A percentile compares a stretch with the other conserved stretches of the same genome.
These are phyloP conservation scores for Aspergillus sp. DNA, from an alignment of 2,329 filamentous ascomycete species.

Conservation along the genomic window DNA sequence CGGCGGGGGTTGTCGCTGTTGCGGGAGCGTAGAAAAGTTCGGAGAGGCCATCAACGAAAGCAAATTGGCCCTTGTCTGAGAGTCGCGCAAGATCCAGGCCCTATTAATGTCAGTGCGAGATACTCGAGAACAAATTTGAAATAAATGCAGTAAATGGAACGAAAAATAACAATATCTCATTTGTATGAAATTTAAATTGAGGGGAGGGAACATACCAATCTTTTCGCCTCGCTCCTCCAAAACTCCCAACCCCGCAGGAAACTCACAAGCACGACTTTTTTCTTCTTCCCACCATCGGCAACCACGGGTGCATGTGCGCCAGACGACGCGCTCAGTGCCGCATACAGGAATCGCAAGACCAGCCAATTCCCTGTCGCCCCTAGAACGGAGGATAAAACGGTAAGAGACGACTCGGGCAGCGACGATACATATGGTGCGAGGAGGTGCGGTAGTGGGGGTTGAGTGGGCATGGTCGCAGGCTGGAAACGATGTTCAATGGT, in stretches of 20 bases:
- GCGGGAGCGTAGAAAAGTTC: conserved; percentile 46
- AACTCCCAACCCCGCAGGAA: conserved; percentile 75
- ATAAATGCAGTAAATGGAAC: background rate
- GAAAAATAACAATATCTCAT: too few relatives aligned
- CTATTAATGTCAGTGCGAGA: conserved; percentile 29
- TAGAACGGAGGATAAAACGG: conserved; percentile 40
- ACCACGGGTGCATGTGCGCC: conserved; percentile 13
- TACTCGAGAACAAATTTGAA: background rate
- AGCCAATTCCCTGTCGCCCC: conserved; percentile 55
- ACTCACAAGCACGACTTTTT: conserved; percentile 69
- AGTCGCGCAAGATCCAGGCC: conserved; percentile 67
- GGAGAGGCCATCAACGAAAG: conserved; percentile 71
- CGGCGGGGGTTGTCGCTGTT: conserved; percentile 7
- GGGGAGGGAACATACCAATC: conserved; percentile 50
- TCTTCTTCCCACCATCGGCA: conserved; percentile 26
- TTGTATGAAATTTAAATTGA: background rate
- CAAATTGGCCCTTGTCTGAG: conserved; percentile 55
- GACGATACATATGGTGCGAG: conserved; percentile 33
- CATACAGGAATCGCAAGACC: conserved; percentile 47
- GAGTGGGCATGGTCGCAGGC: conserved; percentile 28
- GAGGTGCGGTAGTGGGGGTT: conserved; percentile 36
- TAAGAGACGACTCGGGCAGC: conserved; percentile 33
- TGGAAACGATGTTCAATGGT: too few relatives aligned
- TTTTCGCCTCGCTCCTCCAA: conserved; percentile 68
- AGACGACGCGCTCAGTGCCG: conserved; percentile 33